Evolutionary conservation across 1,284 basidiomycete species (phyloP).

Genomic region (Pyrrhoderma noxium): DNA sequence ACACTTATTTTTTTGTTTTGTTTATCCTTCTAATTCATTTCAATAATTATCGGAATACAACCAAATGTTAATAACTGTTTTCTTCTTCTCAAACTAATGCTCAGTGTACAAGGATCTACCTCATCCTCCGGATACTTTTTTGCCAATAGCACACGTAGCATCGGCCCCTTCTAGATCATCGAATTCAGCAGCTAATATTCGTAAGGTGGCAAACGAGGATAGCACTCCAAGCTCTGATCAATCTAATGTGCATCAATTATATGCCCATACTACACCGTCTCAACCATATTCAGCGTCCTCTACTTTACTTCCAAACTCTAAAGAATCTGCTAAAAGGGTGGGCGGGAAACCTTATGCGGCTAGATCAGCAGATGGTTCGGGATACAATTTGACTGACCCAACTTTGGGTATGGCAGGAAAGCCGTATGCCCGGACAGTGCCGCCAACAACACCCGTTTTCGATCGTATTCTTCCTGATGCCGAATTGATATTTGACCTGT

Average conservation of each 20-base stretch:
- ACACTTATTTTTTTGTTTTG: too few relatives aligned
- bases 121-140: slow-evolving; percentile 52
- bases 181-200: background rate
- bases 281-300: too few relatives aligned
- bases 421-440: slow-evolving; percentile 70
- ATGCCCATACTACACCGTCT: background rate
- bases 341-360: slow-evolving; percentile 36
- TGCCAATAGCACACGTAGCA: too few relatives aligned
- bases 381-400: slow-evolving; percentile 50
- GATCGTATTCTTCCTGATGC: slow-evolving; percentile 56
- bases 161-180: slow-evolving; percentile 3
- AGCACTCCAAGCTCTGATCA: background rate
- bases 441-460: slow-evolving; percentile 36
- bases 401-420: slow-evolving; percentile 50
- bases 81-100: too few relatives aligned
- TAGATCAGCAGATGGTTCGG: slow-evolving; percentile 49
- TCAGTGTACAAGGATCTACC: slow-evolving; percentile 63
- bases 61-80: too few relatives aligned
- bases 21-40: too few relatives aligned
- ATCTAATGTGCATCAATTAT: background rate
- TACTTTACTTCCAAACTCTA: background rate
- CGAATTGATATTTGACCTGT: slow-evolving; percentile 63
- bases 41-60: too few relatives aligned
- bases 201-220: too few relatives aligned
- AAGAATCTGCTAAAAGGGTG: background rate